Evolutionary conservation across 768 basidiomycete species (phyloP).

Genomic region (Candolleomyces efflorescens): DNA sequence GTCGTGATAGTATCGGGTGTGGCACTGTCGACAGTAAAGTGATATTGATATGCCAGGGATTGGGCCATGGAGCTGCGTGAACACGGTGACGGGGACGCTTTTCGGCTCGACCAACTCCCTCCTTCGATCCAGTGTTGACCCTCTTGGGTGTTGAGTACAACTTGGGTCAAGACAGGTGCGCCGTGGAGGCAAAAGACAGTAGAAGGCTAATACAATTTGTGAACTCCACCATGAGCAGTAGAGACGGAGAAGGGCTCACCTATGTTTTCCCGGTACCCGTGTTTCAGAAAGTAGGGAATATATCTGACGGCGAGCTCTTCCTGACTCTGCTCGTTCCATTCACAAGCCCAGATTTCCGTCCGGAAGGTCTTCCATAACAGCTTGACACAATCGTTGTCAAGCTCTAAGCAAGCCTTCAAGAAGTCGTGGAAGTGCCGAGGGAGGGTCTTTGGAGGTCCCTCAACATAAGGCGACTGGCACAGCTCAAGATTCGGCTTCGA

Average conservation of each 20-base stretch:
- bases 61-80: conserved; percentile 18
- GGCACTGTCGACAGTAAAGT: conserved; percentile 24
- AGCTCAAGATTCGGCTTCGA: no score
- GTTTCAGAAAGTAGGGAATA: neutral
- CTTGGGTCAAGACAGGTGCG: conserved; percentile 10
- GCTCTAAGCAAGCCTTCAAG: no score
- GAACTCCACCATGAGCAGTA: neutral
- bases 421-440: no score
- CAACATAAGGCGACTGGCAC: no score
- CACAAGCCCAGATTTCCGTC: no score
- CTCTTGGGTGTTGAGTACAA: conserved; percentile 1
- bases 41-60: conserved; percentile 20
- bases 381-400: no score
- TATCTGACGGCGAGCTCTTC: neutral
- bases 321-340: no score
- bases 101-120: conserved; percentile 10
- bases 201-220: neutral
- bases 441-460: no score
- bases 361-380: no score
- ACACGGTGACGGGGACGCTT: conserved; percentile 13
- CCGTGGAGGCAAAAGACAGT: conserved; percentile 11
- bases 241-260: neutral
- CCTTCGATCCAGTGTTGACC: neutral
- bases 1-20: conserved; percentile 23
- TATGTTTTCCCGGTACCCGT: neutral